Base-by-base conservation (phyloP, 23 red algal genomes). In the Rhodosorus marinus region DNA sequence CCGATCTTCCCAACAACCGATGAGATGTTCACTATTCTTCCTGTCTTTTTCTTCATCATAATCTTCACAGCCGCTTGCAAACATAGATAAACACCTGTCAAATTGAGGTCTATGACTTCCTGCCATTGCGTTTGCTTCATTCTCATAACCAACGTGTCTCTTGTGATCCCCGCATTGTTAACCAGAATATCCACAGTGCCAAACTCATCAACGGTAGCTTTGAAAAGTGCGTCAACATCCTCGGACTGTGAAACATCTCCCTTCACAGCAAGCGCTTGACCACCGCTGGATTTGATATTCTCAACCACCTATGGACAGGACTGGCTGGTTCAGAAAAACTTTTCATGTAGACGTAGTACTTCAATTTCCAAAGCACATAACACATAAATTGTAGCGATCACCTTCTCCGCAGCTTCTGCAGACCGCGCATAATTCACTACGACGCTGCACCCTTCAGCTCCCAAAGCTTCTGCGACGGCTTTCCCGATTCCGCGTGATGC, bases 161-260 rank as follows among this genome's bases (percentile, higher is more conserved):
- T 51, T 1, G 90, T 98, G 41, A 98, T 83, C 26, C 90, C 90
- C 1, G 90, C 90, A 35, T 98, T 98, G 31, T 98, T 98, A 1
- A 98, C 75, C 20, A 98, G 31, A 15, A 98, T 50, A 49, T 98
- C 90, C 24, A 84, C 48, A 3, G 40, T 14, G 23, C 76, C 68
- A 60, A 73, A 84, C 31, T 24, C 20, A 19, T 80, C 90, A 20
- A 67, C 21, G 14, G 72, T 56, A 45, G 53, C 40, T 22, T 56
- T 69, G 36, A 98, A 98, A 8, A 98, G 47, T 34, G 61, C 49
- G 2, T 57, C 45, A 0, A 98, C 90, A 23, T 85, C 48, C 20
- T 73, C 73, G 5, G 27, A n/a, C 19, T 81, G 27, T 43, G 57
- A 23, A 5, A 98, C 67, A 46, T 98, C 76, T 6, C 59, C 90